These are phyloP conservation scores for Rhododendron ovatum DNA, from an alignment of 148 eudicot species.

Conservation along the genomic window DNA sequence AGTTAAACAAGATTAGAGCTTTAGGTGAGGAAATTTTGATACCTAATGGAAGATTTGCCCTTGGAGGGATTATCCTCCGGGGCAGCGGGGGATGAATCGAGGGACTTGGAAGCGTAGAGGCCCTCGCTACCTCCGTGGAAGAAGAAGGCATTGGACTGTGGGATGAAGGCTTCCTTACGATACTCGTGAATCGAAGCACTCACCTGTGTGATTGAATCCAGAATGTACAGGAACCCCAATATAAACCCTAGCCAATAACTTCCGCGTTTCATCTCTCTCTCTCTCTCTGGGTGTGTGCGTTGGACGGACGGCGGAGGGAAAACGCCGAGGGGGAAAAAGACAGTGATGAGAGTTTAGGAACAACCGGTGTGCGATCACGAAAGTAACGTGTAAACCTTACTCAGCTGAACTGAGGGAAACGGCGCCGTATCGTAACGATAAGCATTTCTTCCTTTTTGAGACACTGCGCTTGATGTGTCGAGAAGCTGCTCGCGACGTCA, in stretches of 20 bases:
- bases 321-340: not conserved
- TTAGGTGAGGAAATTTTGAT: not conserved
- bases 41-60: conserved; percentile 78
- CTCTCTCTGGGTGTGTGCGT: not conserved
- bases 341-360: not conserved
- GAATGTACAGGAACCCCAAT: conserved; percentile 10
- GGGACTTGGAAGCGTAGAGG: conserved; percentile 67
- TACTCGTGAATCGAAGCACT: conserved; percentile 76
- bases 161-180: conserved; percentile 50
- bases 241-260: conserved; percentile 39
- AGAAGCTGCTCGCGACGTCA: not conserved
- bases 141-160: conserved; percentile 59
- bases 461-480: too few relatives aligned
- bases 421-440: not conserved
- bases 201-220: conserved; percentile 22
- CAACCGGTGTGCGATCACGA: not conserved
- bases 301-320: not conserved
- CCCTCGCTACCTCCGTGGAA: conserved; percentile 97
- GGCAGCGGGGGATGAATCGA: conserved; percentile 18
- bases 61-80: conserved; percentile 37
- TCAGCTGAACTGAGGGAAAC: not conserved
- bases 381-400: not conserved
- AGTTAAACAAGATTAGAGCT: not conserved
- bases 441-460: not conserved
- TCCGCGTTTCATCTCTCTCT: conserved; percentile 13